Conservation (phyloP, 1,139 yeast genomes). For the Schizosaccharomyces versatilis region DNA sequence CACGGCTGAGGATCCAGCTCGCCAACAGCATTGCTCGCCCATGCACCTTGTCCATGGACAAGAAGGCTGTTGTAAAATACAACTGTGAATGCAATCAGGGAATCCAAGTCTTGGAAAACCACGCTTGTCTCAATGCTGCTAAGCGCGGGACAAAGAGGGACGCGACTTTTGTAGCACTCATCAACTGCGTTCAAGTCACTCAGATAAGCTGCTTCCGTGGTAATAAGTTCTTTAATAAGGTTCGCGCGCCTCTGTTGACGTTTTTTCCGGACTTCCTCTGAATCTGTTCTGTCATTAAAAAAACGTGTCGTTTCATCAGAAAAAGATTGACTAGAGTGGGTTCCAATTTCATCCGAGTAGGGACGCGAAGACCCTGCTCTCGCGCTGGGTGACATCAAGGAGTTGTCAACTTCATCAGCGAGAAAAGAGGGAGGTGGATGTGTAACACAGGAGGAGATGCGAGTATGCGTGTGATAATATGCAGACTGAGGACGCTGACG, state of each 20-base stretch:
- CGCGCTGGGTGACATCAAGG: too few species aligned
- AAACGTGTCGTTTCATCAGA: too few species aligned
- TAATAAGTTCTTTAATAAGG: background rate
- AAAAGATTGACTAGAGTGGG: too few species aligned
- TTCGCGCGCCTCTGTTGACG: background rate
- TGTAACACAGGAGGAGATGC: too few species aligned
- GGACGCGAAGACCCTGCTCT: too few species aligned
- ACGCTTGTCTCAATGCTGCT: background rate
- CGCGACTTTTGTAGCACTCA: background rate
- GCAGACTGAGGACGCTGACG: too few species aligned
- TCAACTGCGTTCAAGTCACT: background rate
- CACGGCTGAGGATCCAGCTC: background rate
- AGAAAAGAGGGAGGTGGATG: too few species aligned
- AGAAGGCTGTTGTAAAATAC: background rate
- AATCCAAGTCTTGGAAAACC: background rate
- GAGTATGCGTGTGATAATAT: too few species aligned
- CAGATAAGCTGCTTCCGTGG: background rate
- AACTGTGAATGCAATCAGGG: background rate
- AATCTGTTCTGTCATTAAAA: too few species aligned
- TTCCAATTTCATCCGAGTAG: too few species aligned
- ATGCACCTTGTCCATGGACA: background rate
- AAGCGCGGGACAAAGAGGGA: background rate
- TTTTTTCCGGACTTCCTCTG: background rate
- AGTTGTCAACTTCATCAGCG: too few species aligned
- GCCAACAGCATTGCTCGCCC: background rate